phyloP scores from a whole-genome alignment of 805 yeast genomes.

The Zygotorulaspora florentina region DNA sequence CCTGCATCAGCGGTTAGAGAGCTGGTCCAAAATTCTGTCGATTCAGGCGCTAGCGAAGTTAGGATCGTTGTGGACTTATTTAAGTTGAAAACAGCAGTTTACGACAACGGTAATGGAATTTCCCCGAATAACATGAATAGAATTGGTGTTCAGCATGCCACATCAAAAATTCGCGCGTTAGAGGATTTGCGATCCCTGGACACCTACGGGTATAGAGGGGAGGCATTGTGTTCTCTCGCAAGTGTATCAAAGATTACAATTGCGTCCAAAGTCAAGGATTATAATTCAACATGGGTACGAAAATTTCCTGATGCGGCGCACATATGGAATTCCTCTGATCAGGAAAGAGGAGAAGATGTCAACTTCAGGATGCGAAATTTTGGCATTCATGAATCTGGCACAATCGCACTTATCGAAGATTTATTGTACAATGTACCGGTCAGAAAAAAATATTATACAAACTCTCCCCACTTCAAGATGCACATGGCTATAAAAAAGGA shows the following conservation, averaged over 20 bases:
- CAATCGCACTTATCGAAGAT: slow-evolving; percentile 18
- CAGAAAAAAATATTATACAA: slow-evolving; percentile 16
- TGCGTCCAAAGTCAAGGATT: slow-evolving; percentile 40
- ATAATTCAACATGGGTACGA: slow-evolving; percentile 30
- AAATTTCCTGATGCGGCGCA: slow-evolving; percentile 11
- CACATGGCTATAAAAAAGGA: slow-evolving; percentile 15
- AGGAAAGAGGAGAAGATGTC: background rate
- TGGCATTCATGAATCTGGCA: slow-evolving; percentile 16
- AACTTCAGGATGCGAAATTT: slow-evolving; percentile 3
- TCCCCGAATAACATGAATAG: slow-evolving; percentile 41
- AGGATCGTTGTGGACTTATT: slow-evolving; percentile 36
- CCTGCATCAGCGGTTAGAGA: slow-evolving; percentile 45
- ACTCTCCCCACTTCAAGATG: slow-evolving; percentile 12
- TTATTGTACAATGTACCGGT: slow-evolving; percentile 30
- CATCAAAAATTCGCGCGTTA: slow-evolving; percentile 48
- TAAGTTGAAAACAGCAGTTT: slow-evolving; percentile 39
- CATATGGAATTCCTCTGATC: slow-evolving; percentile 2
- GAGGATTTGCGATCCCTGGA: slow-evolving; percentile 37
- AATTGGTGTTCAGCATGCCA: slow-evolving; percentile 47
- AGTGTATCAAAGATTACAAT: slow-evolving; percentile 45
- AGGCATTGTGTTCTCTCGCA: slow-evolving; percentile 56
- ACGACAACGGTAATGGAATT: slow-evolving; percentile 76
- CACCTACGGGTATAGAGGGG: slow-evolving; percentile 71
- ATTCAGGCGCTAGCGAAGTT: slow-evolving; percentile 45
- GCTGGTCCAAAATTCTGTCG: slow-evolving; percentile 51